phyloP scores from a whole-genome alignment of 2,329 filamentous ascomycete species.

The Xylaria sp. region DNA sequence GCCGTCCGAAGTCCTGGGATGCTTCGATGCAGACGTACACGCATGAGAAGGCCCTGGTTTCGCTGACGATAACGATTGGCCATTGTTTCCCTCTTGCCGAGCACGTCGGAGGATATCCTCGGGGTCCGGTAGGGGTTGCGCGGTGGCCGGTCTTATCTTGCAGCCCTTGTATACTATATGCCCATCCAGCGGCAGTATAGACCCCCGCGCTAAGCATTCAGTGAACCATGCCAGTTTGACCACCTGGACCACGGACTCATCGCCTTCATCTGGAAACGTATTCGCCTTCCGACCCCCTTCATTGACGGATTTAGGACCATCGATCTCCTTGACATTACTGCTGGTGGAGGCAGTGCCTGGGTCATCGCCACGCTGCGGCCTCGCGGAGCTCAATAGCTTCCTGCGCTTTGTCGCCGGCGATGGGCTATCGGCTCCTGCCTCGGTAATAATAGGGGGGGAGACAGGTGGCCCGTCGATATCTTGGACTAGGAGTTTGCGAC shows the following conservation, averaged over 20 bases:
- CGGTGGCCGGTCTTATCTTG: slow-evolving; percentile 29
- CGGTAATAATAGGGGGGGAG: background rate
- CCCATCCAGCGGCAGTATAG: slow-evolving; percentile 49
- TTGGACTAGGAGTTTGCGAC: slow-evolving; percentile 62
- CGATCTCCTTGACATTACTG: slow-evolving; percentile 7
- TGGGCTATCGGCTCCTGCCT: slow-evolving; percentile 1
- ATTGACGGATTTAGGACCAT: background rate
- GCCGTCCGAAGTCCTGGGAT: slow-evolving; percentile 34
- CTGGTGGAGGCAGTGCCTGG: slow-evolving; percentile 37
- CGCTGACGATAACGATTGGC: slow-evolving; percentile 25
- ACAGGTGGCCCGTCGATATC: slow-evolving; percentile 41
- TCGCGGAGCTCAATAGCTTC: slow-evolving; percentile 41
- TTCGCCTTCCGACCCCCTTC: background rate
- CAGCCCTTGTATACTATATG: slow-evolving; percentile 60
- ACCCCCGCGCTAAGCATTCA: slow-evolving; percentile 51
- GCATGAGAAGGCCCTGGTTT: slow-evolving; percentile 1
- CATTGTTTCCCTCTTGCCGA: slow-evolving; percentile 23
- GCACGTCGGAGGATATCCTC: slow-evolving; percentile 39
- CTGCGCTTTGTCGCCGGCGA: slow-evolving; percentile 37
- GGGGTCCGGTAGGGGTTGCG: slow-evolving; percentile 19
- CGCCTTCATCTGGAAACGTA: background rate
- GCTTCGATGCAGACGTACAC: slow-evolving; percentile 16
- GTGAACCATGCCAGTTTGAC: slow-evolving; percentile 63
- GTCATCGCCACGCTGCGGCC: slow-evolving; percentile 18
- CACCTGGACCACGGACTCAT: slow-evolving; percentile 48